Base-by-base conservation (phyloP, 2,329 filamentous ascomycete species). In the Fusarium continuum region DNA sequence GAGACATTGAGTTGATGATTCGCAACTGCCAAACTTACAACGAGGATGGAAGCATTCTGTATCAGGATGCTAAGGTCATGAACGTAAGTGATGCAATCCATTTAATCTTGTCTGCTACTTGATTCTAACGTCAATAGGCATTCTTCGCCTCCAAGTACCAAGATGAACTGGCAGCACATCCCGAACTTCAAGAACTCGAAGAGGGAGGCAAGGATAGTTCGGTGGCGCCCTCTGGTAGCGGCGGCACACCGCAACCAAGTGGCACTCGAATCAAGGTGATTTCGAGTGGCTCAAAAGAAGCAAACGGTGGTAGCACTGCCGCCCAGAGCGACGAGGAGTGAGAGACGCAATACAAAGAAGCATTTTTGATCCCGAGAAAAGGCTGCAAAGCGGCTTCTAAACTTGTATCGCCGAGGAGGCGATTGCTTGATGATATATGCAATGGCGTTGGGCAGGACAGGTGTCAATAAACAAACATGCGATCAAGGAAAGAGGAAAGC, bases 21-120 rank as follows among this genome's bases (percentile, higher is more conserved):
- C 88, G 85, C 74, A 99, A 99, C 76, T 97, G 94, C 66, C 87
- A 92, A 75, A 95, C 91, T 4, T 99, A 96, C 82, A 99, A 99
- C 72, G 96, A 99, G 77, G 95, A 98, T 73, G 91, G 90, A 55
- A 97, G 93, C 76, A 82, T 96, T 70, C 85, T 99, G 49, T 98
- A 93, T 79, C 86, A 91, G 72, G 95, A 99, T 81, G 94, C 94
- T 44, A 93, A 93, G 76, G 83, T 90, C 50, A 97, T 99, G 77
- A 91, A 97, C 85, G 93, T 96, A 81, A 68, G 56, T 52, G 23
- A 31, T 35, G 19, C 28, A 26, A 14, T 31, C 13, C 14, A 11
- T 9, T 34, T 28, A 9, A 13, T 16, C 25, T 5, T 26, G 4
- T 14, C n/a, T 49, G 29, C 20, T n/a, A 22, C 23, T 16, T 7